Evolutionary conservation across 2,329 filamentous ascomycete species (phyloP).

Genomic region (Colletotrichum sp.): DNA sequence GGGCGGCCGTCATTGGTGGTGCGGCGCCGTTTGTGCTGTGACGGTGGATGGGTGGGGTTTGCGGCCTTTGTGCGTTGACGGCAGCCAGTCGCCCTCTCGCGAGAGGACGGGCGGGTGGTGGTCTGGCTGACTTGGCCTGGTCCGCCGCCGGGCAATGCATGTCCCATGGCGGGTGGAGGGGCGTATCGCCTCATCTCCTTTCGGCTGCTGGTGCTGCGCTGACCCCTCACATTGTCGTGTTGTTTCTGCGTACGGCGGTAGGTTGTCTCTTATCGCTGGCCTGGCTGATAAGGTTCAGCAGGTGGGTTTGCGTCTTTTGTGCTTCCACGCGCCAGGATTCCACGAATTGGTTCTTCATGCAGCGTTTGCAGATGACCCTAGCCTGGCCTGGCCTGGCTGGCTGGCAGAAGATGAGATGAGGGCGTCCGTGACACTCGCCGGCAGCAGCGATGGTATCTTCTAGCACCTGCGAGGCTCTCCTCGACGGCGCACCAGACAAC

Average conservation of each 20-base stretch:
- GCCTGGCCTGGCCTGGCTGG: background rate
- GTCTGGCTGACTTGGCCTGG: background rate
- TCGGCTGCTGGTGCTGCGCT: background rate
- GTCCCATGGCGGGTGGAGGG: background rate
- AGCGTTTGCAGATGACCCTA: conserved; percentile 1
- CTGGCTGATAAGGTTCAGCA: conserved; percentile 5
- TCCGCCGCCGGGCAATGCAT: background rate
- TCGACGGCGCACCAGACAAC: background rate
- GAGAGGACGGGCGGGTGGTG: background rate
- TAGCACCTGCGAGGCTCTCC: background rate
- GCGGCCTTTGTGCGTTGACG: conserved; percentile 21
- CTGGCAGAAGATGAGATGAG: background rate
- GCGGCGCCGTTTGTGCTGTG: conserved; percentile 9
- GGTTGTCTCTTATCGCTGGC: background rate
- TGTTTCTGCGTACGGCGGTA: background rate
- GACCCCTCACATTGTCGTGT: background rate
- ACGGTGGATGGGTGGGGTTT: conserved; percentile 4
- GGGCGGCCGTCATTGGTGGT: conserved; percentile 10
- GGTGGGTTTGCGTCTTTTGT: conserved; percentile 14
- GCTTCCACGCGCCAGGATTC: conserved; percentile 7
- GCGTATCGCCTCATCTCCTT: background rate
- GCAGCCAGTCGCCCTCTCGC: conserved; percentile 6
- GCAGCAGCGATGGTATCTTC: background rate
- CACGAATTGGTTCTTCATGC: conserved; percentile 9
- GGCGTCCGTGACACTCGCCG: background rate